phyloP scores from a whole-genome alignment of 2,329 filamentous ascomycete species.

The Sporothrix pallida region DNA sequence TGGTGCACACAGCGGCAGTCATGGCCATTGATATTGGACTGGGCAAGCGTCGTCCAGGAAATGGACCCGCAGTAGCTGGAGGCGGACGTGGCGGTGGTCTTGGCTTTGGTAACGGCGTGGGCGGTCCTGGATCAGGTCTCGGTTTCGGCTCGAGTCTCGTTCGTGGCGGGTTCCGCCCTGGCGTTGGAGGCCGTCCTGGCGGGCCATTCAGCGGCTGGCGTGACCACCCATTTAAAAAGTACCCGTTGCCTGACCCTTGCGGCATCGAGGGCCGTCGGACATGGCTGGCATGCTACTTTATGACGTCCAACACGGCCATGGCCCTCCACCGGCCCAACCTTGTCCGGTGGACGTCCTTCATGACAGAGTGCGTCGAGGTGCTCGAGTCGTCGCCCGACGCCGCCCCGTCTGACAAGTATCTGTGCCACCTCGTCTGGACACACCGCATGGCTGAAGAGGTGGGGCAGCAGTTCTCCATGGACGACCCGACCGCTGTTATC shows the following conservation, averaged over 20 bases:
- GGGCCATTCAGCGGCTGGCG: conserved; percentile 45
- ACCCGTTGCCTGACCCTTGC: conserved; percentile 56
- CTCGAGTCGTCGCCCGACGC: conserved; percentile 61
- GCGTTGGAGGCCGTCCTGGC: not conserved
- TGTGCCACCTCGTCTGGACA: conserved; percentile 65
- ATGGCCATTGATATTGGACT: conserved; percentile 86
- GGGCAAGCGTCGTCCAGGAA: conserved; percentile 50
- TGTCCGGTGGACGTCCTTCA: conserved; percentile 65
- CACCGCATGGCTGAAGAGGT: conserved; percentile 72
- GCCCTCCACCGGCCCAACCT: conserved; percentile 66
- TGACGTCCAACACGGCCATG: conserved; percentile 65
- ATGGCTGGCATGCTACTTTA: conserved; percentile 65
- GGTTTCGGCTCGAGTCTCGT: conserved; percentile 31
- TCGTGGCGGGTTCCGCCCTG: conserved; percentile 23
- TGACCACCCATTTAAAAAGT: conserved; percentile 51
- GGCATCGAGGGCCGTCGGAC: conserved; percentile 62
- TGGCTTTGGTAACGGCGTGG: not conserved
- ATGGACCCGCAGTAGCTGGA: not conserved
- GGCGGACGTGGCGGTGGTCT: not conserved
- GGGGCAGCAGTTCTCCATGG: conserved; percentile 68
- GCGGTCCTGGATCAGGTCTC: not conserved
- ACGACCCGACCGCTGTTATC: conserved; percentile 62
- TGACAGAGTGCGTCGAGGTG: conserved; percentile 64
- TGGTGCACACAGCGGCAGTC: conserved; percentile 78
- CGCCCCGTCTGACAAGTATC: conserved; percentile 60